A percentile compares a stretch with the other conserved stretches of the same genome.
Conservation (phyloP, 1,139 yeast species). For the Yamadazyma atlantica region DNA sequence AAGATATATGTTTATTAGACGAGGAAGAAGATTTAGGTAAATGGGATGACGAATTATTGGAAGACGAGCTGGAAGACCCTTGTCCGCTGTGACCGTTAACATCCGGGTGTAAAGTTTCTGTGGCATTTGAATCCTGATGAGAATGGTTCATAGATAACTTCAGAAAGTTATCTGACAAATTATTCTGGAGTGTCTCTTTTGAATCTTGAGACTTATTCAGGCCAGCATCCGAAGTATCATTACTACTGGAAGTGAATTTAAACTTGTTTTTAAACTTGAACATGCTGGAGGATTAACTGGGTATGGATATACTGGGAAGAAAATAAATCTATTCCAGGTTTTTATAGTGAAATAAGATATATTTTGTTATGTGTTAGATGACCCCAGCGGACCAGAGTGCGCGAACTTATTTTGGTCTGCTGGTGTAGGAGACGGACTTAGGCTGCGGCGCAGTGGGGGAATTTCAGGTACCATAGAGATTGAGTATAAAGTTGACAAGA, state of each 20-base stretch:
- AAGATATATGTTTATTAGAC: not conserved
- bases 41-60: slow-evolving; percentile 1
- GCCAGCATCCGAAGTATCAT: slow-evolving; percentile 6
- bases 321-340: not conserved
- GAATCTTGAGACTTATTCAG: slow-evolving; percentile 15
- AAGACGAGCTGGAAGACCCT: slow-evolving; percentile 5
- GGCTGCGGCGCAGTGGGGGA: too few relatives aligned
- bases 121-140: not conserved
- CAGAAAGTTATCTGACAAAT: slow-evolving; percentile 5
- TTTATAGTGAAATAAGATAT: not conserved
- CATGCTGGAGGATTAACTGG: too few relatives aligned
- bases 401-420: too few relatives aligned
- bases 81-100: slow-evolving; percentile 1
- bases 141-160: slow-evolving; percentile 5
- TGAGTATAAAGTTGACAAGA: too few relatives aligned
- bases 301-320: too few relatives aligned
- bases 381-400: not conserved
- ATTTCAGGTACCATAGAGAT: too few relatives aligned
- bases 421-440: too few relatives aligned
- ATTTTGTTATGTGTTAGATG: not conserved
- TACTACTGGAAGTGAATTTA: slow-evolving; percentile 35
- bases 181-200: slow-evolving; percentile 6
- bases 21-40: not conserved
- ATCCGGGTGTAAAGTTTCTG: not conserved
- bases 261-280: slow-evolving; percentile 48